phyloP scores from a whole-genome alignment of 1,139 yeast species.

The Protomyces inundatus region DNA sequence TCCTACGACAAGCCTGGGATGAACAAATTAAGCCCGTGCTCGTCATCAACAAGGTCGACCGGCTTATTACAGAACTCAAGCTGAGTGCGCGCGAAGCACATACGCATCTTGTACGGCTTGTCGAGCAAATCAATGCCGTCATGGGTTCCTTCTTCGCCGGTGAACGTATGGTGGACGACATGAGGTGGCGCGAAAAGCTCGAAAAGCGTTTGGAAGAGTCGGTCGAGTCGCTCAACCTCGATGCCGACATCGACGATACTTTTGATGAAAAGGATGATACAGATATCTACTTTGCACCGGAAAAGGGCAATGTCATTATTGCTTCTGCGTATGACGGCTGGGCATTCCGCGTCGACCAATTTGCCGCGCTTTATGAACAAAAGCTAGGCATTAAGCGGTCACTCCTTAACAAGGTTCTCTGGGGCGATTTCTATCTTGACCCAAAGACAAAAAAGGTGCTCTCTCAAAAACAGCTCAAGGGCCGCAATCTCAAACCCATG shows the following conservation, averaged over 20 bases:
- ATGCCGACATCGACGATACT: constrained; percentile 48
- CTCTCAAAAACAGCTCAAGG: constrained; percentile 49
- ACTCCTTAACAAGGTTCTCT: constrained; percentile 75
- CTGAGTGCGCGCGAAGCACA: constrained; percentile 83
- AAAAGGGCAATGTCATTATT: constrained; percentile 83
- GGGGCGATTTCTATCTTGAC: constrained; percentile 93
- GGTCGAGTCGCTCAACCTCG: constrained; percentile 24
- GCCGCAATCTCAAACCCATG: constrained; percentile 59
- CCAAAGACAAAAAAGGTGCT: constrained; percentile 81
- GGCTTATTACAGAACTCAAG: constrained; percentile 75
- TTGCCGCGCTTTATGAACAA: constrained; percentile 78
- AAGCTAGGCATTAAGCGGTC: constrained; percentile 79
- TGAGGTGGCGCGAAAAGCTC: constrained; percentile 60
- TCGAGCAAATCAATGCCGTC: constrained; percentile 93
- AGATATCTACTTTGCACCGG: constrained; percentile 84
- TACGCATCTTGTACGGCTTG: constrained; percentile 64
- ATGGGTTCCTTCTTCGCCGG: constrained; percentile 91
- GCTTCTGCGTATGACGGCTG: constrained; percentile 96
- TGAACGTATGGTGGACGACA: constrained; percentile 81
- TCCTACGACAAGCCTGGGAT: constrained; percentile 90
- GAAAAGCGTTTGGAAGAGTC: constrained; percentile 24
- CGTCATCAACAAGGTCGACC: constrained; percentile 89
- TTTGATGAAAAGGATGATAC: constrained; percentile 74
- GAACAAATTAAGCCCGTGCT: constrained; percentile 83
- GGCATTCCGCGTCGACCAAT: constrained; percentile 90